Percentiles rank a stretch among this genome's conserved stretches.
Conservation (phyloP, 1,284 basidiomycete species). For the Xerocomus cyaneibrunnescens region DNA sequence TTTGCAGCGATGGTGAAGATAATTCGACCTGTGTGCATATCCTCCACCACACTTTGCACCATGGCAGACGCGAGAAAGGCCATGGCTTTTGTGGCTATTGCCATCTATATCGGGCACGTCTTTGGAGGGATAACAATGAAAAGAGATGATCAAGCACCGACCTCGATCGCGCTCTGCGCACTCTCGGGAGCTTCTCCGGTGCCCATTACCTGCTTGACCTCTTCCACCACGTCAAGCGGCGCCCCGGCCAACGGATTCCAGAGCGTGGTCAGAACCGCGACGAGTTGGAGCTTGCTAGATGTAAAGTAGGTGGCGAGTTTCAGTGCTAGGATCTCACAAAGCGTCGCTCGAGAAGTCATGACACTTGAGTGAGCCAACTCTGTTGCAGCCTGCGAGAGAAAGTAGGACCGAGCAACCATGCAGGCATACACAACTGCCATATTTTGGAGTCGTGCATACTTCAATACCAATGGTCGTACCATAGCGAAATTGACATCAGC, state of each 20-base stretch:
- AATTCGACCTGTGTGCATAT: constrained; percentile 75
- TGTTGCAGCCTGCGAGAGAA: constrained; percentile 37
- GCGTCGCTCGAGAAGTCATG: constrained; percentile 65
- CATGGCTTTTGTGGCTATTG: constrained; percentile 80
- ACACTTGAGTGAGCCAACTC: constrained; percentile 77
- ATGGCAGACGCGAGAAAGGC: constrained; percentile 76
- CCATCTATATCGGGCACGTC: constrained; percentile 57
- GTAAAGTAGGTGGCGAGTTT: constrained; percentile 79
- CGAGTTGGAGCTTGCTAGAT: constrained; percentile 68
- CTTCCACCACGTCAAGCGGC: constrained; percentile 59
- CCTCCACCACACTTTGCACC: constrained; percentile 79
- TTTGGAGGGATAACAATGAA: neutral
- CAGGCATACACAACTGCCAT: constrained; percentile 73
- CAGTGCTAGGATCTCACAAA: constrained; percentile 84
- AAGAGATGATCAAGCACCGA: constrained; percentile 35
- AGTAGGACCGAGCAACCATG: constrained; percentile 64
- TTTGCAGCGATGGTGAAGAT: constrained; percentile 65
- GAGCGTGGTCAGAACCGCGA: constrained; percentile 70
- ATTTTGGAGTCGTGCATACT: constrained; percentile 74
- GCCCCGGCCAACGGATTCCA: constrained; percentile 86
- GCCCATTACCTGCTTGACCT: constrained; percentile 57
- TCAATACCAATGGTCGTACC: constrained; percentile 76
- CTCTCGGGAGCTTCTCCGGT: constrained; percentile 52
- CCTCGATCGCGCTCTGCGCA: constrained; percentile 79
- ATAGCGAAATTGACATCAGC: constrained; percentile 84